Conservation (phyloP, 306 rosid species). For the Fragaria iinumae region DNA sequence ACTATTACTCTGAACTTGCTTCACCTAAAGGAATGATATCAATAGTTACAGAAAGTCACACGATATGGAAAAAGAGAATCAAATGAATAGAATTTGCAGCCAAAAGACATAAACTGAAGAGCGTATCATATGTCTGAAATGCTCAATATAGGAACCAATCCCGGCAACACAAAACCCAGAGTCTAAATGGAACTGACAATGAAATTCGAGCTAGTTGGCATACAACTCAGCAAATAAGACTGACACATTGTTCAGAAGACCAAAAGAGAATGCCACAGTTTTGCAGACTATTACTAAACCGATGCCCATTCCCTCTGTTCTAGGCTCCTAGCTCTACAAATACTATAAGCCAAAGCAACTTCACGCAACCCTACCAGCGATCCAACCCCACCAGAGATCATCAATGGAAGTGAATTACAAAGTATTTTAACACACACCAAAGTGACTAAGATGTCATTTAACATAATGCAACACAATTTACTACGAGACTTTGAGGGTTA, state of each 20-base stretch:
- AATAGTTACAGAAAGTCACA: not conserved
- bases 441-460: not conserved
- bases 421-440: not conserved
- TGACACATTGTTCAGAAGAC: not conserved
- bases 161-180: not conserved
- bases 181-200: not conserved
- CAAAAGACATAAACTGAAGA: not conserved
- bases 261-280: not conserved
- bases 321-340: not conserved
- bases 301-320: not conserved
- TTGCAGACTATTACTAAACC: not conserved
- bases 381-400: not conserved
- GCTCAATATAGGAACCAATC: not conserved
- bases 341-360: not conserved
- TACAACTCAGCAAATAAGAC: not conserved
- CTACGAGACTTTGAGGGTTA: not conserved
- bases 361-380: no score
- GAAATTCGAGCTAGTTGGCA: not conserved
- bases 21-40: conserved; percentile 1
- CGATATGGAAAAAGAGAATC: not conserved
- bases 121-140: not conserved
- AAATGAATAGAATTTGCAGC: not conserved
- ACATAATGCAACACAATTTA: not conserved
- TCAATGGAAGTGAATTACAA: not conserved
- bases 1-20: conserved; percentile 7